Percentiles rank a stretch among this genome's conserved stretches.
Evolutionary conservation across 768 basidiomycete genomes (phyloP).

Genomic region (Candolleomyces aberdarensis): DNA sequence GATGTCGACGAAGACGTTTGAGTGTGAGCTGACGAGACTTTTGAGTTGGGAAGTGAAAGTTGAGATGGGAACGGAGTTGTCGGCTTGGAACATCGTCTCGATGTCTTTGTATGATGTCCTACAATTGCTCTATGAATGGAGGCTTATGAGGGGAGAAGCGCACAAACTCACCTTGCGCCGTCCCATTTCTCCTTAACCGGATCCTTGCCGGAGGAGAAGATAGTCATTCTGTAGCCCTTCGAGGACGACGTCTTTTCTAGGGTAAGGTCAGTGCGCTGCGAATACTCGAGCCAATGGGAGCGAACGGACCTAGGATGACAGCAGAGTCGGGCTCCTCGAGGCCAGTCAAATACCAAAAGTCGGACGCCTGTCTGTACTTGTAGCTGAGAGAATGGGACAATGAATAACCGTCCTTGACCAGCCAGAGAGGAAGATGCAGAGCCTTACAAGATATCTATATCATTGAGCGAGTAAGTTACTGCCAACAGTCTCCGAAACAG

Average conservation of each 20-base stretch:
- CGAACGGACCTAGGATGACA: conserved; percentile 66
- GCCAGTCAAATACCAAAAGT: conserved; percentile 96
- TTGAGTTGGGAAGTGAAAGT: conserved; percentile 58
- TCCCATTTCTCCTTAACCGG: conserved; percentile 86
- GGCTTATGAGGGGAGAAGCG: background rate
- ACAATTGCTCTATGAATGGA: conserved; percentile 2
- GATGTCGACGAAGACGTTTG: conserved; percentile 52
- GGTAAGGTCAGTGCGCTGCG: background rate
- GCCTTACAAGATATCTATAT: conserved; percentile 72
- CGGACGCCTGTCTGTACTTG: conserved; percentile 89
- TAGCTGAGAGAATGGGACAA: conserved; percentile 52
- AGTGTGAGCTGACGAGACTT: conserved; percentile 44
- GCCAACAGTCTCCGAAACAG: background rate
- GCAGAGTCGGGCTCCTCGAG: conserved; percentile 93
- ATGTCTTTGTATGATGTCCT: conserved; percentile 69
- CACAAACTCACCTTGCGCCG: conserved; percentile 57
- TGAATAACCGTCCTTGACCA: background rate
- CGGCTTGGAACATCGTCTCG: conserved; percentile 68
- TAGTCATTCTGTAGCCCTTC: conserved; percentile 80
- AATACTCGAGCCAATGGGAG: background rate
- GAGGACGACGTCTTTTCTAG: conserved; percentile 68
- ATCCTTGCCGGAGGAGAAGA: conserved; percentile 80
- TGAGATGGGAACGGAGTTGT: conserved; percentile 61
- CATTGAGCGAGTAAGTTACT: conserved; percentile 8
- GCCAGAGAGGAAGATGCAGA: background rate